Evolutionary conservation across 257 asterid species (phyloP), one percentile per base, ranked within the genome.

Genomic region (Galeopsis tetrahit): DNA sequence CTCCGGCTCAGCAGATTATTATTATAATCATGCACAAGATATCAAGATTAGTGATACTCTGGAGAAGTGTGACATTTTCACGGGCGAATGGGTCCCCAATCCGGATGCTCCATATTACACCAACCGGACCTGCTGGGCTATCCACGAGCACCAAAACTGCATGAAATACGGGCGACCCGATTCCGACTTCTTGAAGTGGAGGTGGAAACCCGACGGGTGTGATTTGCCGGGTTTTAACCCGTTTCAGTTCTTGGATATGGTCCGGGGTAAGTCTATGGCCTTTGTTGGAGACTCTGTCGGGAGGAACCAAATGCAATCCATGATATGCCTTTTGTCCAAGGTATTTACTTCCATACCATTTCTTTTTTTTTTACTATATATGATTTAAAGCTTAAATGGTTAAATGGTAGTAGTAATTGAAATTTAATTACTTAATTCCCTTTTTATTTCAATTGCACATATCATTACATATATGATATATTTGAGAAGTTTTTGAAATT

Each of bases 251-350:
- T 40, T 87, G 79, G 88, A 82, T 69, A 75, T 82, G 68, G 77
- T 79, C 56, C 79, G 88, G 68, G 75, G 51, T 8, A 85, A 83
- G 78, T 69, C 85, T 2, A n/a, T 87, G 82, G 90, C 88, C 0
- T 87, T 87, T 63, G 84, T 87, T n/a, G 92, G 92, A 4, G 92
- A 87, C 40, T 85, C 92, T 1, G 85, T 85, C 0, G 92, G 88
- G 13, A 81, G 92, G 77, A 87, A 87, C 65, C 90, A 87, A 68
- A 73, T 87, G 88, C 92, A 87, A 32, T 87, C 92, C 76, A 73
- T 87, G 79, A 81, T 83, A 10, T 87, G 92, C 79, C 86, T 87
- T 70, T 78, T 87, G 69, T 85, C 92, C 33, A 73, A 78, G 82
- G 92, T 85, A 72, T 70, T 63, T 32, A 28, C 46, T 3, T 2